Evolutionary conservation across 495 filamentous ascomycete genomes (phyloP).

Genomic region (Acidiella bohemica): DNA sequence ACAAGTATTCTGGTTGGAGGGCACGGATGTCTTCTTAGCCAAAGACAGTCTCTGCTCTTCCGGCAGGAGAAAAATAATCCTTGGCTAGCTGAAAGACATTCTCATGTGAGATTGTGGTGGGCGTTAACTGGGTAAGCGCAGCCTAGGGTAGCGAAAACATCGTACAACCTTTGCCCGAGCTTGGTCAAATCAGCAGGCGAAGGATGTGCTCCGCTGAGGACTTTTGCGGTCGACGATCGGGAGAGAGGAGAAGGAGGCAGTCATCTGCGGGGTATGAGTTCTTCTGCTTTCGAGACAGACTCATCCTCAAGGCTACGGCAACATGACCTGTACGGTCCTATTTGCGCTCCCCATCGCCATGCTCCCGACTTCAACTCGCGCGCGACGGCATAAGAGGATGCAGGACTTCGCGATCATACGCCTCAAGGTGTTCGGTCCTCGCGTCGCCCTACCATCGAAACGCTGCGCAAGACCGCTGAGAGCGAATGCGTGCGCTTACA

Average conservation of each 20-base stretch:
- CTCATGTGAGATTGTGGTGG: constrained; percentile 30
- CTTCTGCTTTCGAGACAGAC: too few species aligned
- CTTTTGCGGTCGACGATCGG: constrained; percentile 33
- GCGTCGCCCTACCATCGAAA: too few species aligned
- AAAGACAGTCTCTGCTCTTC: constrained; percentile 30
- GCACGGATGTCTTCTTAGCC: constrained; percentile 32
- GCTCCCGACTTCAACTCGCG: too few species aligned
- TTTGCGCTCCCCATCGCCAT: too few species aligned
- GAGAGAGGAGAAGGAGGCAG: constrained; percentile 30
- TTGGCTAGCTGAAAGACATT: constrained; percentile 32
- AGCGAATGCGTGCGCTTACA: too few species aligned
- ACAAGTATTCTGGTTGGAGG: constrained; percentile 33
- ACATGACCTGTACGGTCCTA: too few species aligned
- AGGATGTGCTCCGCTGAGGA: constrained; percentile 18
- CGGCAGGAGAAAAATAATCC: constrained; percentile 31
- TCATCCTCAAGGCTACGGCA: too few species aligned
- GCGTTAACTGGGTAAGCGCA: constrained; percentile 35
- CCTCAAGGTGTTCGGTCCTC: too few species aligned
- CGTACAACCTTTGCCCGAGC: constrained; percentile 27
- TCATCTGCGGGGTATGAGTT: too few species aligned
- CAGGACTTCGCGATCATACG: too few species aligned
- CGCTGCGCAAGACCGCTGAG: too few species aligned
- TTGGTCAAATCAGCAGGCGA: constrained; percentile 13
- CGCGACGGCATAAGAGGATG: too few species aligned
- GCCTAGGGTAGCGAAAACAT: constrained; percentile 34